Percentiles rank a stretch among this genome's conserved stretches.
phyloP scores from a whole-genome alignment of 257 asterid genomes.

The Penstemon eatonii region DNA sequence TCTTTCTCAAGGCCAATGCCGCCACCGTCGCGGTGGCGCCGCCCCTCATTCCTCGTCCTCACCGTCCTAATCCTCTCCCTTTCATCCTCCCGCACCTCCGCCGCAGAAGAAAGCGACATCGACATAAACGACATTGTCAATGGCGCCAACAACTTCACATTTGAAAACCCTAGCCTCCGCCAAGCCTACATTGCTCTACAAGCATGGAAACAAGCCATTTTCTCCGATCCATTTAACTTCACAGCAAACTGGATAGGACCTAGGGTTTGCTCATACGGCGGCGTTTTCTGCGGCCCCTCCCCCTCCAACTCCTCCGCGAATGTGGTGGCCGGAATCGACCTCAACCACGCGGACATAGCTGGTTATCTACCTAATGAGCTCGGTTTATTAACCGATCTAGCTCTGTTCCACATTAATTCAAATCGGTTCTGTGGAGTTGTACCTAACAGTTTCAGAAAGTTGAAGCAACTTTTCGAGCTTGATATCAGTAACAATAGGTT shows the following conservation, averaged over 20 bases:
- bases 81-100: constrained; percentile 35
- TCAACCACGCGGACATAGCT: constrained; percentile 76
- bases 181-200: constrained; percentile 67
- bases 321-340: constrained; percentile 76
- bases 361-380: constrained; percentile 67
- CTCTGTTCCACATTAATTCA: constrained; percentile 63
- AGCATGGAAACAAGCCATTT: constrained; percentile 64
- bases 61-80: constrained; percentile 22
- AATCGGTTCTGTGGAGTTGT: constrained; percentile 71
- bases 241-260: constrained; percentile 65
- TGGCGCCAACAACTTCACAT: constrained; percentile 30
- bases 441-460: constrained; percentile 40
- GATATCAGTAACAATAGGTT: constrained; percentile 72
- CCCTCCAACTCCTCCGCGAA: constrained; percentile 37
- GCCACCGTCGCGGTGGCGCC: constrained; percentile 31
- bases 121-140: constrained; percentile 26
- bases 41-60: constrained; percentile 21
- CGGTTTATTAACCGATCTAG: constrained; percentile 62
- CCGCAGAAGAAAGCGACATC: constrained; percentile 29
- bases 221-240: constrained; percentile 70
- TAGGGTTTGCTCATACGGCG: constrained; percentile 56
- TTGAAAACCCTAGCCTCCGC: constrained; percentile 49
- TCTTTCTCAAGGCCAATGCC: constrained; percentile 19
- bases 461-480: constrained; percentile 56
- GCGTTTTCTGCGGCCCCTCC: constrained; percentile 55